Evolutionary conservation across 179 eudicot species (phyloP), one percentile per base, ranked within the genome.

Genomic region (Beta corolliflora): DNA sequence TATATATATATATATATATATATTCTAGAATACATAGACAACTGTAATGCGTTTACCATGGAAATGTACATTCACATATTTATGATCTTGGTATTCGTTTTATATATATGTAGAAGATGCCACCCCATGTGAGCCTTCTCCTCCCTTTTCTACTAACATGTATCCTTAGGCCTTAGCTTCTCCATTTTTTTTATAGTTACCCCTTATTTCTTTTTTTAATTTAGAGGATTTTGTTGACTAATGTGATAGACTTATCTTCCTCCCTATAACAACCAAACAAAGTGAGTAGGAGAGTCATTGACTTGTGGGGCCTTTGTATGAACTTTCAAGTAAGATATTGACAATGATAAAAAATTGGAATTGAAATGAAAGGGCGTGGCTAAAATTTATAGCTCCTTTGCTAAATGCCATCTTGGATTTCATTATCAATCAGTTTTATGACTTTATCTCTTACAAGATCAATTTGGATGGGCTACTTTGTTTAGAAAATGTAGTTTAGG

Each of bases 61-160:
- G 55, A 69, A 45, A 11, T 45, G 41, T 14, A 46, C 80, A 59
- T 52, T 66, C 66, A 79, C 69, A 52, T 7, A 9, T 54, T 12
- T 19, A 8, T 13, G 14, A 54, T 80, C 36, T 79, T 79, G 48
- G 16, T 25, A 3, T 75, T 29, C 14, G 5, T 2, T 63, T 50
- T 9, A 5, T 71, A 59, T 61, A 46, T 25, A 25, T 52, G 59
- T 59, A 19, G 31, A 71, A 71, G 36, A 10, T 58, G 71, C 72
- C 71, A 80, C n/a, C 73, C 82, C 82, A 81, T 81, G 83, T 81
- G 79, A 54, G 59, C 59, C 66, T 78, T 69, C 36, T 69, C 48
- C 2, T 10, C 7, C 45, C 25, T 9, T 71, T 73, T 53, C 75
- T 18, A 16, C 11, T 12, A 25, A 52, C 76, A 72, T 53, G 72